Conservation (phyloP, 1,139 yeast genomes). For the Blastobotrys proliferans region DNA sequence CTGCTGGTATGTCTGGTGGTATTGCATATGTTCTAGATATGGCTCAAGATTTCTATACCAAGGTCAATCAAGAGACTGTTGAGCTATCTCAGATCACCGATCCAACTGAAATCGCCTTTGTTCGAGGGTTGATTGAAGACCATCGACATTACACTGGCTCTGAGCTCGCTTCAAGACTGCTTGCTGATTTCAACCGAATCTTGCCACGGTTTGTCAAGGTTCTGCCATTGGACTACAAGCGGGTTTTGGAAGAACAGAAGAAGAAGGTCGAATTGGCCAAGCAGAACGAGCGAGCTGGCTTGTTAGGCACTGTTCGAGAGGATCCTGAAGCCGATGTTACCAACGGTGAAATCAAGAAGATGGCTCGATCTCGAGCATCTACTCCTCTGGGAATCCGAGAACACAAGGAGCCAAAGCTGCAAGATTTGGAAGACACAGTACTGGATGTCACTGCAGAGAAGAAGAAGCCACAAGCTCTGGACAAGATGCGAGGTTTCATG, state of each 20-base stretch:
- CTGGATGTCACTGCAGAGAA: slow-evolving; percentile 62
- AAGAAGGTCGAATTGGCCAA: slow-evolving; percentile 63
- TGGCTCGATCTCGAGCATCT: slow-evolving; percentile 17
- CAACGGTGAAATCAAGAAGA: slow-evolving; percentile 62
- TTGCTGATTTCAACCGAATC: slow-evolving; percentile 82
- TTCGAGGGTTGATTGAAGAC: slow-evolving; percentile 90
- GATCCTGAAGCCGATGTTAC: slow-evolving; percentile 86
- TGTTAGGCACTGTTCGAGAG: slow-evolving; percentile 64
- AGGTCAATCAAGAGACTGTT: slow-evolving; percentile 78
- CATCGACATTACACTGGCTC: slow-evolving; percentile 94
- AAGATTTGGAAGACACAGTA: slow-evolving; percentile 87
- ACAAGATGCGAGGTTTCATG: slow-evolving; percentile 87
- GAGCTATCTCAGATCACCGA: slow-evolving; percentile 74
- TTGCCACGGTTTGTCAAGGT: slow-evolving; percentile 91
- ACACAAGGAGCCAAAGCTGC: slow-evolving; percentile 68
- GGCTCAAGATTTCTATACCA: slow-evolving; percentile 84
- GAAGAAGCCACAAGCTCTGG: slow-evolving; percentile 56
- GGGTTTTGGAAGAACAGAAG: slow-evolving; percentile 78
- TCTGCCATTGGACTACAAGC: slow-evolving; percentile 86
- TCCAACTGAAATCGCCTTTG: slow-evolving; percentile 89
- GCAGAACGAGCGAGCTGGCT: slow-evolving; percentile 44
- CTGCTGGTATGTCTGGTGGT: slow-evolving; percentile 99
- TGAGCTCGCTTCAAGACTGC: slow-evolving; percentile 77
- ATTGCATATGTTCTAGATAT: slow-evolving; percentile 94
- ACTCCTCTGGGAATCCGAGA: slow-evolving; percentile 7